These are phyloP conservation scores for Pelargonium australe DNA, from an alignment of 441 rosid genomes.

Conservation along the genomic window DNA sequence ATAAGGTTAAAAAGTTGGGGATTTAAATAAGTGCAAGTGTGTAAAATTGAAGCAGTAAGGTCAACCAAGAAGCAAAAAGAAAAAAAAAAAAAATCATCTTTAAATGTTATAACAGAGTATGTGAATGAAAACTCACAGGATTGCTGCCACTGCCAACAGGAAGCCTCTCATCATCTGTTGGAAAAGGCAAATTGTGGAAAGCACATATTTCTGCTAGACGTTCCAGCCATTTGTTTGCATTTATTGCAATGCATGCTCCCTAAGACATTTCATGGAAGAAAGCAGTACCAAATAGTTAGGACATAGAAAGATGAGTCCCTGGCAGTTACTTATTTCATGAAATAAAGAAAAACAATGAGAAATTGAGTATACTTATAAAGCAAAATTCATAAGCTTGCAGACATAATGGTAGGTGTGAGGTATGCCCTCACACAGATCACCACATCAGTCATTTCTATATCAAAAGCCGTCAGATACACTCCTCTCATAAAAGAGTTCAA, in stretches of 20 bases:
- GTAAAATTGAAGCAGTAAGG: neutral
- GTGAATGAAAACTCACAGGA: conserved; percentile 50
- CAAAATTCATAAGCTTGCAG: neutral
- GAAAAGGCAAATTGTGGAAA: conserved; percentile 60
- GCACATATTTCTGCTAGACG: conserved; percentile 60
- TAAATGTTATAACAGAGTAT: neutral
- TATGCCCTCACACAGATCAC: neutral
- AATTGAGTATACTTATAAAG: neutral
- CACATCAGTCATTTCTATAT: neutral
- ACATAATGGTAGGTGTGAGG: neutral
- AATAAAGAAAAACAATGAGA: conserved; percentile 3
- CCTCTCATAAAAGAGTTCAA: neutral
- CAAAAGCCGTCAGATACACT: neutral
- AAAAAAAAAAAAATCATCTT: neutral
- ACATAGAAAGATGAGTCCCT: neutral
- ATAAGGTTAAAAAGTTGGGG: neutral
- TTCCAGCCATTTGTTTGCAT: conserved; percentile 83
- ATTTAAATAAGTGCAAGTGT: neutral
- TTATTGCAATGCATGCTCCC: conserved; percentile 91
- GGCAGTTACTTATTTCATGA: neutral
- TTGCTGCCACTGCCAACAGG: conserved; percentile 96
- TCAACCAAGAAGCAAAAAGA: neutral
- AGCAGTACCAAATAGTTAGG: neutral
- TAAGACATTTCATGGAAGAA: conserved; percentile 23
- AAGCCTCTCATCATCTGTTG: conserved; percentile 70